A percentile compares a stretch with the other conserved stretches of the same genome.
Evolutionary conservation across 148 eudicot genomes (phyloP).

Genomic region (Arctostaphylos glauca): DNA sequence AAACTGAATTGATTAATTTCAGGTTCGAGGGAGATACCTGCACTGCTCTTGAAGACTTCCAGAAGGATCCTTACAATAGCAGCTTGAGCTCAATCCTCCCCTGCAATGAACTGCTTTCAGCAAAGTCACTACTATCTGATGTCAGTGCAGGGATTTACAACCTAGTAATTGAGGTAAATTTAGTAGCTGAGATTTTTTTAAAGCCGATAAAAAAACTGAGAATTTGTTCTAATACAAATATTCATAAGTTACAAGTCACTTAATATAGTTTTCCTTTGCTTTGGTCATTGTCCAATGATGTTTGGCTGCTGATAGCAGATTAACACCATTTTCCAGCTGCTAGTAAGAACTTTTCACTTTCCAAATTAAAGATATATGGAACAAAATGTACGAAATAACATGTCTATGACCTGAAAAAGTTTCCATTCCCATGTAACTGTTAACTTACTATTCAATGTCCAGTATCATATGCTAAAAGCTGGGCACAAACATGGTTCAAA

Average conservation of each 20-base stretch:
- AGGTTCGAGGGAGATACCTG: constrained; percentile 70
- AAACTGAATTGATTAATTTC: constrained; percentile 13
- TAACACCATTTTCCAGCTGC: neutral
- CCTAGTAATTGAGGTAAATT: constrained; percentile 44
- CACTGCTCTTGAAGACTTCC: constrained; percentile 61
- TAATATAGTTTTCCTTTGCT: neutral
- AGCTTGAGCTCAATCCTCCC: constrained; percentile 80
- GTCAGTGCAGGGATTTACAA: constrained; percentile 50
- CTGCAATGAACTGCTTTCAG: constrained; percentile 59
- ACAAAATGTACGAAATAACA: neutral
- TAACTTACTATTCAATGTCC: neutral
- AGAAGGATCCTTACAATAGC: constrained; percentile 59
- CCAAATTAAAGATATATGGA: neutral
- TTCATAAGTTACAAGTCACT: neutral
- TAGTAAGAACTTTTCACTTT: neutral
- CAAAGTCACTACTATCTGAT: constrained; percentile 42
- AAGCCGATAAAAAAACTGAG: neutral
- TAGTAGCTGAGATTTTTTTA: neutral
- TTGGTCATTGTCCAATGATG: neutral
- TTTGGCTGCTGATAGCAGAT: neutral
- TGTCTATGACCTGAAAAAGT: neutral
- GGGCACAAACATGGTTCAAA: neutral
- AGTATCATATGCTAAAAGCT: neutral
- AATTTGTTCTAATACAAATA: neutral
- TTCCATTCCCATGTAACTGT: neutral